These are phyloP conservation scores for Fusarium globosum DNA, from an alignment of 2,329 filamentous ascomycete genomes.

Conservation along the genomic window DNA sequence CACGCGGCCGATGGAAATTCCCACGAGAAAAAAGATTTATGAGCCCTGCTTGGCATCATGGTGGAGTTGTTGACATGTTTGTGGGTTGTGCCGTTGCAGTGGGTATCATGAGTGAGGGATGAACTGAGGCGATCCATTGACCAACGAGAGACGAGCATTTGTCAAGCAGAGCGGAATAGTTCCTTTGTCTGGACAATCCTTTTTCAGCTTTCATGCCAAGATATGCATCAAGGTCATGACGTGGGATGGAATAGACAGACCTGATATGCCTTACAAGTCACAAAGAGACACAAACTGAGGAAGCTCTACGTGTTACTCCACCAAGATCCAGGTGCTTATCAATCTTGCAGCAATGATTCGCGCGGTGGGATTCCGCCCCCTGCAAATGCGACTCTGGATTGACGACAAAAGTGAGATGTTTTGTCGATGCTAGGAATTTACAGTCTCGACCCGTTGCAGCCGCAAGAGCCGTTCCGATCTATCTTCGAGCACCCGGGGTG, in stretches of 20 bases:
- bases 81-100: neutral
- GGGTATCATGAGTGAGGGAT: slow-evolving; percentile 7
- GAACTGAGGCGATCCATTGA: neutral
- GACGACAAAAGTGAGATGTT: neutral
- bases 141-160: slow-evolving; percentile 9
- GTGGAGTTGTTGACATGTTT: slow-evolving; percentile 7
- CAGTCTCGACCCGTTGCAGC: slow-evolving; percentile 20
- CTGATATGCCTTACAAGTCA: neutral
- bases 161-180: slow-evolving; percentile 10
- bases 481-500: slow-evolving; percentile 39
- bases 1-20: slow-evolving; percentile 30
- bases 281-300: neutral
- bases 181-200: neutral
- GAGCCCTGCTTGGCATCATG: neutral
- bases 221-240: neutral
- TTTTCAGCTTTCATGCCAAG: neutral
- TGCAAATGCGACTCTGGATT: neutral
- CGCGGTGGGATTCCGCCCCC: neutral
- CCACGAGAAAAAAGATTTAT: neutral
- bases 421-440: neutral
- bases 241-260: neutral
- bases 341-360: slow-evolving; percentile 36
- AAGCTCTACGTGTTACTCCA: slow-evolving; percentile 14
- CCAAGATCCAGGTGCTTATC: slow-evolving; percentile 23
- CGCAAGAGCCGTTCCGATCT: slow-evolving; percentile 35